Percentiles rank a stretch among this genome's conserved stretches.
These are phyloP conservation scores for Russula ochroleuca DNA, from an alignment of 768 basidiomycete genomes.

Conservation along the genomic window DNA sequence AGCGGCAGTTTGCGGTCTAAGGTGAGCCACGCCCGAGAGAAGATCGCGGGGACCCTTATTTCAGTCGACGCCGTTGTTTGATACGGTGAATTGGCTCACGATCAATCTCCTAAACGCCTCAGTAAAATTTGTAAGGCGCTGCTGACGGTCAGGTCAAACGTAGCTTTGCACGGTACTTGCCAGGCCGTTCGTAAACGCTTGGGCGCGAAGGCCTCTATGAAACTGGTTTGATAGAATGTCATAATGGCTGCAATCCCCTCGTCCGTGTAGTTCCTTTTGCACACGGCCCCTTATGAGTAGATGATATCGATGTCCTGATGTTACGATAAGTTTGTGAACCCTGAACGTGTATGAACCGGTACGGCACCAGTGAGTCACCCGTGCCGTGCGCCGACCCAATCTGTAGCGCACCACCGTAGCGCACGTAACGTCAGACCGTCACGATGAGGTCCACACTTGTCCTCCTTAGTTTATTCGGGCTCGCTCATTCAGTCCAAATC, in stretches of 20 bases:
- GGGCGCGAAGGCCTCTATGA: too few relatives aligned
- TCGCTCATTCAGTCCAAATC: constrained; percentile 23
- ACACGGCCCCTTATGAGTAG: too few relatives aligned
- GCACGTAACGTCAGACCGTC: not conserved
- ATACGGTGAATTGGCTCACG: constrained; percentile 32
- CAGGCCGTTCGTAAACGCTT: too few relatives aligned
- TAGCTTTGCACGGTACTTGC: constrained; percentile 8
- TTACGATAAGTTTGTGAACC: too few relatives aligned
- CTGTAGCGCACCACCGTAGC: not conserved
- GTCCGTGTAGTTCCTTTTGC: too few relatives aligned
- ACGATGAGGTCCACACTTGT: constrained; percentile 22
- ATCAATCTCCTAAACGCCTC: constrained; percentile 41
- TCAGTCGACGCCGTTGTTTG: constrained; percentile 30
- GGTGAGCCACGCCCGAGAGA: not conserved
- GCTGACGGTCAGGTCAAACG: constrained; percentile 6
- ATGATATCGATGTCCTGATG: too few relatives aligned
- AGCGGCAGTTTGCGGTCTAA: not conserved
- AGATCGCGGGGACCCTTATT: constrained; percentile 28
- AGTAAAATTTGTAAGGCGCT: constrained; percentile 35
- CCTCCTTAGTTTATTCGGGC: constrained; percentile 11
- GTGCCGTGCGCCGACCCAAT: not conserved
- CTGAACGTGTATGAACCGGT: too few relatives aligned
- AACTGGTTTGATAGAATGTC: too few relatives aligned
- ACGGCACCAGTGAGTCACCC: too few relatives aligned
- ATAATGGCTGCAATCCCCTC: too few relatives aligned